These are phyloP conservation scores for Penicillium malachiteum DNA, from an alignment of 495 filamentous ascomycete species.

Conservation along the genomic window DNA sequence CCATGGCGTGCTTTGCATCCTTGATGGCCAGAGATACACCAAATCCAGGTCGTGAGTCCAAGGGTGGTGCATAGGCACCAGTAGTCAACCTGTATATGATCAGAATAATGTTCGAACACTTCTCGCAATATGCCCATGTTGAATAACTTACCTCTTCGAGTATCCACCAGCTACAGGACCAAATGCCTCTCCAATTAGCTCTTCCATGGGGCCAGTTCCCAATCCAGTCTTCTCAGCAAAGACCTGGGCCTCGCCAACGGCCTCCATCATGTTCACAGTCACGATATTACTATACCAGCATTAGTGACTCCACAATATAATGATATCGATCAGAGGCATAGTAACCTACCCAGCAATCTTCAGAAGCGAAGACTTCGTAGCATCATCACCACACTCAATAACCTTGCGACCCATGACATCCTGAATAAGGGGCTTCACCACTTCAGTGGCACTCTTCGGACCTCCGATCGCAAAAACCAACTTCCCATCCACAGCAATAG, in stretches of 20 bases:
- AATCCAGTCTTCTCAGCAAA: slow-evolving; percentile 56
- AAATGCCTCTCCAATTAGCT: slow-evolving; percentile 52
- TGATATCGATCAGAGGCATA: not conserved
- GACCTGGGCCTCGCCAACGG: slow-evolving; percentile 53
- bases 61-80: slow-evolving; percentile 44
- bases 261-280: slow-evolving; percentile 50
- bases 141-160: slow-evolving; percentile 41
- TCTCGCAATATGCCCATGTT: not conserved
- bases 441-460: slow-evolving; percentile 31
- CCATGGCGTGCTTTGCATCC: slow-evolving; percentile 42
- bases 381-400: slow-evolving; percentile 49
- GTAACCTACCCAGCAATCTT: slow-evolving; percentile 45
- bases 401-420: slow-evolving; percentile 47
- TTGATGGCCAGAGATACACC: slow-evolving; percentile 48
- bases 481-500: slow-evolving; percentile 44
- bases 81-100: slow-evolving; percentile 36
- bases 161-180: slow-evolving; percentile 50
- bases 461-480: slow-evolving; percentile 49
- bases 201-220: slow-evolving; percentile 48
- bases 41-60: slow-evolving; percentile 44
- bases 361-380: slow-evolving; percentile 43
- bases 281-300: slow-evolving; percentile 39
- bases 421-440: slow-evolving; percentile 44
- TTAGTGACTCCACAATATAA: slow-evolving; percentile 1
- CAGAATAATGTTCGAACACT: not conserved